A percentile compares a stretch with the other conserved stretches of the same genome.
Evolutionary conservation across 23 red algal species (phyloP).

Genomic region (Cyanidioschyzon merolae): DNA sequence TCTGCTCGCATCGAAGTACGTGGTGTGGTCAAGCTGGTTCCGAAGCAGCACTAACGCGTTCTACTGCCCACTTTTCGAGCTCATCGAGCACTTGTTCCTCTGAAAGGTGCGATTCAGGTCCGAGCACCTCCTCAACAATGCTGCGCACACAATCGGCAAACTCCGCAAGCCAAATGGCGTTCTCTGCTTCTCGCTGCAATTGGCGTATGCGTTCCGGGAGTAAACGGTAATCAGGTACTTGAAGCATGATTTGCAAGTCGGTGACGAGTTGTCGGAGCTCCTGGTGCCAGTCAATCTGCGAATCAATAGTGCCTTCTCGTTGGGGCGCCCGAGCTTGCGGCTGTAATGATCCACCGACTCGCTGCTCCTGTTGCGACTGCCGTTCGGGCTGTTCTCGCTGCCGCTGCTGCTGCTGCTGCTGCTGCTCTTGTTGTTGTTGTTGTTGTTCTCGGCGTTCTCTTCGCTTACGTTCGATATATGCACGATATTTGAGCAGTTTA

Average conservation of each 20-base stretch:
- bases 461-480: background rate
- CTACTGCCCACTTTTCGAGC: background rate
- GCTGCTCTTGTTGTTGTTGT: background rate
- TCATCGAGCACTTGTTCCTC: slow-evolving; percentile 19
- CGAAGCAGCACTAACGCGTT: slow-evolving; percentile 13
- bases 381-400: background rate
- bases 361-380: no score
- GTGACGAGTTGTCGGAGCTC: background rate
- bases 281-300: no score
- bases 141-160: slow-evolving; percentile 12
- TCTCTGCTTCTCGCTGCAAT: background rate
- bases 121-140: slow-evolving; percentile 2
- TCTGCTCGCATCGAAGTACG: background rate
- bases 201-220: slow-evolving; percentile 1
- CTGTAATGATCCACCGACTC: no score
- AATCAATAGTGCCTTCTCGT: background rate
- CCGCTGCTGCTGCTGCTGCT: background rate
- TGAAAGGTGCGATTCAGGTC: background rate
- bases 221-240: background rate
- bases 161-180: slow-evolving; percentile 3
- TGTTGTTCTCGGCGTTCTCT: background rate
- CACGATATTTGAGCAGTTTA: slow-evolving; percentile 12
- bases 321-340: background rate
- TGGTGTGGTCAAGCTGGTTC: background rate
- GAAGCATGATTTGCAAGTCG: background rate